Evolutionary conservation across 139 green algal genomes (phyloP).

Genomic region (Micractinium conductrix): DNA sequence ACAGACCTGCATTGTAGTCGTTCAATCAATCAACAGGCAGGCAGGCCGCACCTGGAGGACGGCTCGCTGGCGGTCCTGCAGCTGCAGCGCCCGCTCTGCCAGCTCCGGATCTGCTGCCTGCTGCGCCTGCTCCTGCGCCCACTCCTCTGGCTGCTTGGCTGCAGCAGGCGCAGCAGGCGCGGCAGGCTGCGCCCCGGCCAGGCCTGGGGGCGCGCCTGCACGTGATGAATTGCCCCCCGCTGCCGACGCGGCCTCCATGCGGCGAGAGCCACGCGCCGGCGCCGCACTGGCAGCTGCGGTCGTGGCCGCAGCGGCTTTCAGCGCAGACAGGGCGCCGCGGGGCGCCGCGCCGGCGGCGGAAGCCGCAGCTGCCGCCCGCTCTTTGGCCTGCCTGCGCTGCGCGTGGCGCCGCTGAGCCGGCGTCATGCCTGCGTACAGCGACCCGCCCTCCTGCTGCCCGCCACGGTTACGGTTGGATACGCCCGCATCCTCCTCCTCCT

Average conservation of each 20-base stretch:
- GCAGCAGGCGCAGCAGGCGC: neutral
- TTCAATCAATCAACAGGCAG: too few species aligned
- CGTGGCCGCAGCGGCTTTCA: neutral
- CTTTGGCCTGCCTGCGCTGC: neutral
- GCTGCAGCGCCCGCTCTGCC: neutral
- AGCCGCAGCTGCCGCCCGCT: neutral
- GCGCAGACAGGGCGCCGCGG: neutral
- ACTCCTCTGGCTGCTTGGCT: neutral
- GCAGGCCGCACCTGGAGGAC: neutral
- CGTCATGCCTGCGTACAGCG: neutral
- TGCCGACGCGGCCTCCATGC: neutral
- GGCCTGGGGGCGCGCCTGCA: neutral
- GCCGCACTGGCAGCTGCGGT: neutral
- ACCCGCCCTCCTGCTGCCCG: neutral
- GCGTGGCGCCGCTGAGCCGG: neutral
- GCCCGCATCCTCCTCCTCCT: neutral
- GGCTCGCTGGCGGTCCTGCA: conserved; percentile 8
- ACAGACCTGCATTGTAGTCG: too few species aligned
- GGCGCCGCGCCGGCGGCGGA: neutral
- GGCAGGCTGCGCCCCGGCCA: neutral
- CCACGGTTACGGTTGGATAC: neutral
- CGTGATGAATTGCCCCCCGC: neutral
- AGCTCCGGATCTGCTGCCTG: neutral
- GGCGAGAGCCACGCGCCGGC: neutral
- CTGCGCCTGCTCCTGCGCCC: neutral